These are phyloP conservation scores for Tuber aestivum DNA, from an alignment of 495 filamentous ascomycete genomes.

Conservation along the genomic window DNA sequence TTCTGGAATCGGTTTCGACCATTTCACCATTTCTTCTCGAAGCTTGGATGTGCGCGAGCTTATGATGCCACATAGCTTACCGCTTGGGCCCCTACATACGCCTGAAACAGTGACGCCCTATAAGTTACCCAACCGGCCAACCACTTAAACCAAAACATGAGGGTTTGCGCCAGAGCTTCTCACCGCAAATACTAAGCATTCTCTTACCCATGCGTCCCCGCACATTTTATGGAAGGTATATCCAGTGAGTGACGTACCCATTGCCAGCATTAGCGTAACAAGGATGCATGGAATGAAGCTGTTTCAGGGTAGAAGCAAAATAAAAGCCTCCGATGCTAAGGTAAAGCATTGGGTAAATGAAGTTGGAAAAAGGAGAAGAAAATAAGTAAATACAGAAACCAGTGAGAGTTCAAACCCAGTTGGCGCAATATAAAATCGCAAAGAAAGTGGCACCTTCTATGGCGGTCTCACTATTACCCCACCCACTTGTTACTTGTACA, in stretches of 20 bases:
- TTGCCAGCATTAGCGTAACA: not conserved
- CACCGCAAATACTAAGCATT: not conserved
- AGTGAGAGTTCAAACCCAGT: not conserved
- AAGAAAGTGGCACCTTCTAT: not conserved
- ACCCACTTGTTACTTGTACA: not conserved
- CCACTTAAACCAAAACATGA: not conserved
- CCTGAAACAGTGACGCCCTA: not conserved
- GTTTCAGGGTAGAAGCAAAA: not conserved
- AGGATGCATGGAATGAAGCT: not conserved
- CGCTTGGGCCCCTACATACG: not conserved
- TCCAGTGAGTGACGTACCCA: not conserved
- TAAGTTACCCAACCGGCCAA: not conserved
- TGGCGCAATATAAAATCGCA: not conserved
- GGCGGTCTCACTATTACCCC: not conserved
- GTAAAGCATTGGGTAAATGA: not conserved
- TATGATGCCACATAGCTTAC: not conserved
- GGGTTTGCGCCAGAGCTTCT: not conserved
- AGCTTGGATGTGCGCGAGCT: conserved; percentile 13
- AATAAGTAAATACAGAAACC: not conserved
- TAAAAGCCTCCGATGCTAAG: not conserved
- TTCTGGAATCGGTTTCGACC: conserved; percentile 20
- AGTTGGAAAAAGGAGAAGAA: not conserved
- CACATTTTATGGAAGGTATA: not conserved
- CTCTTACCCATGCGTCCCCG: not conserved
- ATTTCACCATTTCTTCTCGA: conserved; percentile 16